These are phyloP conservation scores for Moringa oleifera DNA, from an alignment of 345 rosid species.

Conservation along the genomic window DNA sequence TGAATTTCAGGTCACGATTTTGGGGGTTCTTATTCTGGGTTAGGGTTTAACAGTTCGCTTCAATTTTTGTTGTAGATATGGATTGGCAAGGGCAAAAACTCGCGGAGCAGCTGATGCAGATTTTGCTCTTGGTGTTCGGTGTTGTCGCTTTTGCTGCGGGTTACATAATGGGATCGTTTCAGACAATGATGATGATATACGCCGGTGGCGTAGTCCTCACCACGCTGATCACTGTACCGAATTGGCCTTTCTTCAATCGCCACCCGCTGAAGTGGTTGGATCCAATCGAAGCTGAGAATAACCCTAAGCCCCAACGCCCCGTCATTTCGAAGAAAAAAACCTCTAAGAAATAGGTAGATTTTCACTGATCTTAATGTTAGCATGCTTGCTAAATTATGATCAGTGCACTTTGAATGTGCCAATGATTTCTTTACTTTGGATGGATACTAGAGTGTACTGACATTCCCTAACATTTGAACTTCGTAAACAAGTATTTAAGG, in stretches of 20 bases:
- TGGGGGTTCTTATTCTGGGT: too few species aligned
- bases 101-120: conserved; percentile 92
- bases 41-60: background rate
- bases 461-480: background rate
- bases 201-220: conserved; percentile 75
- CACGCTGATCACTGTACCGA: conserved; percentile 66
- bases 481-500: background rate
- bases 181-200: conserved; percentile 62
- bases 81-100: conserved; percentile 99
- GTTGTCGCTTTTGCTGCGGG: conserved; percentile 50
- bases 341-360: conserved; percentile 43
- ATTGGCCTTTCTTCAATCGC: conserved; percentile 85
- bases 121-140: conserved; percentile 58
- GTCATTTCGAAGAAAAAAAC: conserved; percentile 55
- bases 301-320: conserved; percentile 61
- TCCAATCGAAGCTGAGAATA: conserved; percentile 68
- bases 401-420: background rate
- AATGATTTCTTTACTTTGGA: background rate
- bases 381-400: background rate
- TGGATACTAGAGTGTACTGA: conserved; percentile 3
- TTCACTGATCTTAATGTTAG: conserved; percentile 3
- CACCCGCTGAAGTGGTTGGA: conserved; percentile 86
- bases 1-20: too few species aligned
- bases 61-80: conserved; percentile 33
- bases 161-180: conserved; percentile 59